Conservation (phyloP, 495 filamentous ascomycete genomes). For the Emericellopsis terricola region DNA sequence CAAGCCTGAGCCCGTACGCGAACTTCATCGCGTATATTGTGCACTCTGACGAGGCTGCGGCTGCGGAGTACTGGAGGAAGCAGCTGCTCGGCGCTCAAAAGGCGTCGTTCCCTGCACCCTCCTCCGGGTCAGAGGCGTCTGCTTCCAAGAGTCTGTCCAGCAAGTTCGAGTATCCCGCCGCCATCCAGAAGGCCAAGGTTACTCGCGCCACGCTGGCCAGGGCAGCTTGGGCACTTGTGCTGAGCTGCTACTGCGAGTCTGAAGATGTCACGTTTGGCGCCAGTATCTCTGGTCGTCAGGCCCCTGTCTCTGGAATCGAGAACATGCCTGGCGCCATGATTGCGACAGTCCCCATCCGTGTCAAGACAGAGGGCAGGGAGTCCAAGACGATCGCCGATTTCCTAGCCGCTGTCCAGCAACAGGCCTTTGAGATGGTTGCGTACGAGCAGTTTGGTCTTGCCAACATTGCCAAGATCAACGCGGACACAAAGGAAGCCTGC, state of each 20-base stretch:
- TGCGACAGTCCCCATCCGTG: conserved; percentile 37
- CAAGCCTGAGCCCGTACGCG: background rate
- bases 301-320: conserved; percentile 26
- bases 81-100: background rate
- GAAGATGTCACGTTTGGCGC: conserved; percentile 29
- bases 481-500: conserved; percentile 4
- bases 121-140: too few relatives aligned
- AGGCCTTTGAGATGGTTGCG: conserved; percentile 17
- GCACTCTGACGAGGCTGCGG: background rate
- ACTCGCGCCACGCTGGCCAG: conserved; percentile 18
- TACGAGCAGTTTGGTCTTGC: conserved; percentile 30
- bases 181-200: conserved; percentile 1
- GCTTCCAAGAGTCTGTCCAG: too few relatives aligned
- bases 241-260: conserved; percentile 14
- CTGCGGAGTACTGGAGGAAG: background rate
- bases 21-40: conserved; percentile 1
- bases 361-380: conserved; percentile 4
- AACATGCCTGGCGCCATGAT: conserved; percentile 34
- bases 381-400: conserved; percentile 5
- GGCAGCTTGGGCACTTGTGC: too few relatives aligned
- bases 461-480: conserved; percentile 9
- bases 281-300: too few relatives aligned
- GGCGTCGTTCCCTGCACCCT: background rate
- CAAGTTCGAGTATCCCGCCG: background rate
- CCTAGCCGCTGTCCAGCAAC: conserved; percentile 13